Evolutionary conservation across 2,329 filamentous ascomycete species (phyloP), one percentile per base, ranked within the genome.

Genomic region (Pezicula radicicola): DNA sequence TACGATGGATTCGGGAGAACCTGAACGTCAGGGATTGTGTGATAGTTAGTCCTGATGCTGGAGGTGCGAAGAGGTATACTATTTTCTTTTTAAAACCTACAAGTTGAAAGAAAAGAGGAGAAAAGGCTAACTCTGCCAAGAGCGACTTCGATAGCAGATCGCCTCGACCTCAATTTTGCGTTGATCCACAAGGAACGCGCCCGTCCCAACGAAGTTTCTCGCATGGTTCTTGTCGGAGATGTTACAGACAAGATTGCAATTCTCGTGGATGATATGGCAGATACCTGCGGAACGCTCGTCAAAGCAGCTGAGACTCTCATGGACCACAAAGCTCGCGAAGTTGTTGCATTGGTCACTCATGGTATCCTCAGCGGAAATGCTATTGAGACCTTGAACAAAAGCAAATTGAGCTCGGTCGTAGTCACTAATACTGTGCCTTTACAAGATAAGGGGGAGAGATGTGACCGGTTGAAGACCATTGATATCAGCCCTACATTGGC

Each of bases 121-220:
- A 13, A 40, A 36, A 43, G 39, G 19, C 41, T 50, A 37, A 55
- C 41, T 40, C 27, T 25, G 33, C 8, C 54, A 59, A 84, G 87
- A 70, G 93, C 92, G 39, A 96, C 93, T 8, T 91, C 88, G 12
- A 96, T 97, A 59, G 93, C 93, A 52, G 93, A 97, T 70, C 87
- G 90, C 46, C 81, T 97, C 55, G 91, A 96, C 66, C 84, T 92
- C 45, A 87, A 86, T 55, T 97, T 97, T 70, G 93, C 93, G 8
- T 83, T 97, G 50, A 97, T 97, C 62, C 92, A 97, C 80, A 97
- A 97, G 76, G 93, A 97, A 73, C 89, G 92, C 52, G 88, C 91
- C 6, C 84, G 90, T n/a, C 86, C 86, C 54, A 95, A 96, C 65
- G 91, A 95, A 66, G 91, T 96, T 55, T 91, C 88, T 9, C 87